Conservation (phyloP, 805 yeast genomes). For the Clavispora fructus region DNA sequence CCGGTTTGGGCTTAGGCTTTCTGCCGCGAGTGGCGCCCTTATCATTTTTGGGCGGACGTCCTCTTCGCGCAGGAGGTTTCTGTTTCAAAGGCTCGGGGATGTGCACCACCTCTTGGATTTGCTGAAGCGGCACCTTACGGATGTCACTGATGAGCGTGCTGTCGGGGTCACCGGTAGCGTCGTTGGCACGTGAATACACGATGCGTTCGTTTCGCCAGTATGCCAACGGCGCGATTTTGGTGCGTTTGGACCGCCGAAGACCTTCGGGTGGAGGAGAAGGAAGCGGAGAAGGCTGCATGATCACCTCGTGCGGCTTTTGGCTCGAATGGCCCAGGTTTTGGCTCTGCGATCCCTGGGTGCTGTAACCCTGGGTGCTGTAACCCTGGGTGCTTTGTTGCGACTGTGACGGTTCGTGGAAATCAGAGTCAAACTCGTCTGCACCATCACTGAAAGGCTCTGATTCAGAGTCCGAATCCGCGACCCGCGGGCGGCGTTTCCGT, state of each 20-base stretch:
- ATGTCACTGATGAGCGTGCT: slow-evolving; percentile 31
- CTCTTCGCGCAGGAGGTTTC: neutral
- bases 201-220: slow-evolving; percentile 81
- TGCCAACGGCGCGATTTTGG: slow-evolving; percentile 65
- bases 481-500: neutral
- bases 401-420: neutral
- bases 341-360: neutral
- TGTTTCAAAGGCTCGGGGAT: slow-evolving; percentile 27
- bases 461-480: neutral
- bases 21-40: slow-evolving; percentile 13
- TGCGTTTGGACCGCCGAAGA: slow-evolving; percentile 60
- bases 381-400: neutral
- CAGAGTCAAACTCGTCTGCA: neutral
- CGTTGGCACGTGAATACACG: slow-evolving; percentile 43
- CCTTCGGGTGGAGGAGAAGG: slow-evolving; percentile 46
- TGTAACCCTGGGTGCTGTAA: neutral
- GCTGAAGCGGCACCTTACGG: slow-evolving; percentile 44
- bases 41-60: neutral
- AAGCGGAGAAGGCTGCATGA: slow-evolving; percentile 25
- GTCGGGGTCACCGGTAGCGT: slow-evolving; percentile 38
- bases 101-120: slow-evolving; percentile 55
- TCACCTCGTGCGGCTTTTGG: slow-evolving; percentile 5
- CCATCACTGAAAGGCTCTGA: neutral
- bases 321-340: neutral
- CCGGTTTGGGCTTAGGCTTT: slow-evolving; percentile 7